These are phyloP conservation scores for Suillus subaureus DNA, from an alignment of 768 basidiomycete species.

Conservation along the genomic window DNA sequence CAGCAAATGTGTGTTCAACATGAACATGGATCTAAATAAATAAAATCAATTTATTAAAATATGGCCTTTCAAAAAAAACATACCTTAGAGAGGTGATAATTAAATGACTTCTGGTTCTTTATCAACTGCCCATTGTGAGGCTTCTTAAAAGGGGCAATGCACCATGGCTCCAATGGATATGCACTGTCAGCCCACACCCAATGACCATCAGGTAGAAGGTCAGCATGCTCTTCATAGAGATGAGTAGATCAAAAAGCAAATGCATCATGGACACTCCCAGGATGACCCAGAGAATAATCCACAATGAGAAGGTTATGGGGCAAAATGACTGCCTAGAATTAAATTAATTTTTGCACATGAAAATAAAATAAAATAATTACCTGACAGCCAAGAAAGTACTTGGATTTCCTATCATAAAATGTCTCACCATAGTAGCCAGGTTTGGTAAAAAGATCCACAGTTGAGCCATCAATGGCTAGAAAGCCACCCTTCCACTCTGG, in stretches of 20 bases:
- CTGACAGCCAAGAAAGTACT: slow-evolving; percentile 21
- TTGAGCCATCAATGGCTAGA: slow-evolving; percentile 23
- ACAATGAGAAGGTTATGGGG: slow-evolving; percentile 4
- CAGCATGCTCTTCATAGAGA: neutral
- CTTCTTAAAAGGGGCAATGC: slow-evolving; percentile 18
- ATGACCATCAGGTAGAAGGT: neutral
- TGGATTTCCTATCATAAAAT: slow-evolving; percentile 20
- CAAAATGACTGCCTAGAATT: neutral
- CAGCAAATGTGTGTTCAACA: slow-evolving; percentile 10
- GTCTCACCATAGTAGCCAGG: slow-evolving; percentile 3
- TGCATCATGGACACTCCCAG: neutral
- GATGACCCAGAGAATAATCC: neutral
- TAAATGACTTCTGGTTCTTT: neutral
- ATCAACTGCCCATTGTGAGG: neutral
- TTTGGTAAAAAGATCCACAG: slow-evolving; percentile 14
- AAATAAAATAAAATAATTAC: neutral
- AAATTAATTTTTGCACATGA: neutral
- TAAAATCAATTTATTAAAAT: slow-evolving; percentile 2
- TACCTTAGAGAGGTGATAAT: slow-evolving; percentile 6
- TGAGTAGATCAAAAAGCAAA: neutral
- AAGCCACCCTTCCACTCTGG: no score
- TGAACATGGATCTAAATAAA: neutral
- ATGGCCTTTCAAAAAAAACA: neutral
- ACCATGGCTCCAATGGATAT: slow-evolving; percentile 4
- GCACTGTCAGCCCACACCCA: slow-evolving; percentile 8